Evolutionary conservation across 306 rosid species (phyloP), one percentile per base, ranked within the genome.

Genomic region (Cercis canadensis): DNA sequence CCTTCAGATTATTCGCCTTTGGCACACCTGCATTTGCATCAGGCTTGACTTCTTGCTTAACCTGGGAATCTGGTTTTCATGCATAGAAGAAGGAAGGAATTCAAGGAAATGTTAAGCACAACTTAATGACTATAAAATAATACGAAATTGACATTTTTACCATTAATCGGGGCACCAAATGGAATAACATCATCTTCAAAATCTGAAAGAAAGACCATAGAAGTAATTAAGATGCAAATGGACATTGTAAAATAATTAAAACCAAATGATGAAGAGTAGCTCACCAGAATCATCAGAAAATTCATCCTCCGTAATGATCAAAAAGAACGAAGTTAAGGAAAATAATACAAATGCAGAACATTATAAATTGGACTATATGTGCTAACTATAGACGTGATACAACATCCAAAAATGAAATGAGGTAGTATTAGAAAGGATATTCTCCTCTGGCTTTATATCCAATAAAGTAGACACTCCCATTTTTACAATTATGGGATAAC

Each of bases 401-500:
- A 49, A 50, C 46, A 56, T 71, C 78, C 8, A 69, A 67, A 74
- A 16, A 43, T 56, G 46, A 57, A 41, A 37, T n/a, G 29, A 24
- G 29, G 29, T 24, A 8, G 36, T 17, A 66, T 55, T 59, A 61
- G 50, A 81, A 79, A 89, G 92, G 87, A 87, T 87, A 89, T 72
- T 63, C 65, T 54, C 41, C 13, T 52, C 11, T 18, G 8, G 76
- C 51, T 69, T 18, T 72, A 64, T 76, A 86, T 79, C 95, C 95
- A 5, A 67, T 60, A 65, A 88, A 81, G 82, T 77, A 77, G 53
- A 90, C 80, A n/a, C 95, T 84, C 62, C 95, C 92, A 73, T 77
- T 73, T 85, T 88, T 81, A 82, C 86, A 74, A 77, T 70, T 86
- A 68, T 90, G 92, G 43, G 95, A 88, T 63, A 90, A 75, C 87